Base-by-base conservation (phyloP, 2,329 filamentous ascomycete species). In the Nemania bipapillata region DNA sequence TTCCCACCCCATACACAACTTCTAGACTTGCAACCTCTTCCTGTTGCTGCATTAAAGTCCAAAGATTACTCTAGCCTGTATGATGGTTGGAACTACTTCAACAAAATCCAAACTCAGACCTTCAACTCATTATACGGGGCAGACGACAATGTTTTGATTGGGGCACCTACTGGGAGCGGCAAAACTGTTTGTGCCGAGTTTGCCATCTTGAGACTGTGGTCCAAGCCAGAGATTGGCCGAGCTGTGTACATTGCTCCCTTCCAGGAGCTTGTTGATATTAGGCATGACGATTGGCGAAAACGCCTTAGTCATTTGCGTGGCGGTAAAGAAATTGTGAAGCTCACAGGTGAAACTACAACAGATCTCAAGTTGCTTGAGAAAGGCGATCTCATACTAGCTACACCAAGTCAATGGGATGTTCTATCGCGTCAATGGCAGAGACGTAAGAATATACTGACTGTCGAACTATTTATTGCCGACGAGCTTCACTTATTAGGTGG, bases 101-200 rank as follows among this genome's bases (percentile, higher is more conserved):
- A 99, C 84, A 96, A 96, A 79, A 92, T 99, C 12, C 96, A 99
- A 80, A 97, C 96, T 0, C 96, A 99, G 79, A 93, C 93, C 0
- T 99, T 98, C 85, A 97, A 97, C 78, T 94, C 94, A 1, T 83
- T 99, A 0, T 98, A 93, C 79, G 91, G 92, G 55, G 92, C 92
- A 0, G 92, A 98, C 78, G 93, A 98, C 75, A 98, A 96, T 76
- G 94, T 97, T 24, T 93, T 99, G 71, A 84, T 99, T 71, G 94
- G 93, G 53, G 91, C 95, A n/a, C 91, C 96, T 0, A 94, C 94
- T 8, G 95, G 96, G 50, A 97, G 93, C 78, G 96, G 96, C 67
- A 99, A 99, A 86, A 98, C 96, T 1, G 90, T 97, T 1, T 98
- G 96, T 77, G 96, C 96, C 1, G 96, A 99, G 79, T 96, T 99